phyloP scores from a whole-genome alignment of 73 alveolate genomes.

The Symbiodinium natans region DNA sequence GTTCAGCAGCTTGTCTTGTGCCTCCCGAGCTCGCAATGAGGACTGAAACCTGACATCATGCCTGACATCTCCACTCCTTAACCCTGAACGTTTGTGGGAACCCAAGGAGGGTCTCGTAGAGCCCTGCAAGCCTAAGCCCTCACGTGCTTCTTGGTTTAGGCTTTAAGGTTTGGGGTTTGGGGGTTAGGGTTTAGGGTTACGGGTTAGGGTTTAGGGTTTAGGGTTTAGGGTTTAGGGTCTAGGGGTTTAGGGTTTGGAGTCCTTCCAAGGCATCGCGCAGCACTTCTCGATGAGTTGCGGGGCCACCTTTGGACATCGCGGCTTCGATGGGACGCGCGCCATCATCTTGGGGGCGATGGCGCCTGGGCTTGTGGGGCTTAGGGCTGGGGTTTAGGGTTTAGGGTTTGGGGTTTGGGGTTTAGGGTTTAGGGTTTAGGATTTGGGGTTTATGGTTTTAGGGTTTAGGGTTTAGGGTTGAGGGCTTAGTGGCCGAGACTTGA shows the following conservation, averaged over 20 bases:
- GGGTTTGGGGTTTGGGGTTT: background rate
- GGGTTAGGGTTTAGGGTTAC: no score
- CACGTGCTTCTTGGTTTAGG: no score
- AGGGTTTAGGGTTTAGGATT: background rate
- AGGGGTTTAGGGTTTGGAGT: no score
- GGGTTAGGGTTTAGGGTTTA: no score
- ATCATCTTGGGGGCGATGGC: slow-evolving; percentile 76
- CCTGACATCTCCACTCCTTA: no score
- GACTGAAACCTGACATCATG: no score
- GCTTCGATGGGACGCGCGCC: slow-evolving; percentile 93
- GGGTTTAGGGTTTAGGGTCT: no score
- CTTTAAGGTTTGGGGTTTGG: no score
- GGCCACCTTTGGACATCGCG: slow-evolving; percentile 66
- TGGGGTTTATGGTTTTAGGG: background rate
- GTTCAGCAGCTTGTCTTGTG: background rate
- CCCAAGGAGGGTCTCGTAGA: no score
- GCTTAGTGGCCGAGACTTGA: background rate
- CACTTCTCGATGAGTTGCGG: slow-evolving; percentile 92
- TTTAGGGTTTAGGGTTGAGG: background rate
- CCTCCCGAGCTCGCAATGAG: no score
- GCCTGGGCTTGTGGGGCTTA: background rate
- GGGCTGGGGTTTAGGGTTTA: background rate
- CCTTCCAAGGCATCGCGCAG: slow-evolving; percentile 80
- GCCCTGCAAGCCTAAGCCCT: no score
- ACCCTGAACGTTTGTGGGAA: no score